Evolutionary conservation across 2,329 filamentous ascomycete species (phyloP), one percentile per base, ranked within the genome.

Genomic region (Ophiostoma piceae): DNA sequence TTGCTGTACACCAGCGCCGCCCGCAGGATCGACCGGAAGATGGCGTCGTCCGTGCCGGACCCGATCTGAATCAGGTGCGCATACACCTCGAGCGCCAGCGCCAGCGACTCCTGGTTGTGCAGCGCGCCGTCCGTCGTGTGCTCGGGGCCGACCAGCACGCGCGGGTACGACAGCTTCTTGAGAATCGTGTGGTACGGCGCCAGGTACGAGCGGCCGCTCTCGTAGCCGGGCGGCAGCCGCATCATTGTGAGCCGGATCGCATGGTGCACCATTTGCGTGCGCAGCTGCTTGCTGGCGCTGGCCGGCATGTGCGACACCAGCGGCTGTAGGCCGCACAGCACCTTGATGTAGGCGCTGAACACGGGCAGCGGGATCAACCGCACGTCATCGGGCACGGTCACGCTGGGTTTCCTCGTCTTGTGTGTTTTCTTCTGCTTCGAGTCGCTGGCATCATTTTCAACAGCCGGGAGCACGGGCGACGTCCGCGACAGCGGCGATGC

Each of bases 311-410:
- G 67, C 68, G 66, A 71, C 70, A 51, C 73, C 72, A 69, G 74
- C 41, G 79, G 77, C 60, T 81, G 78, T 64, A 81, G 78, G 35
- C 79, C 77, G 72, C 82, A 83, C n/a, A 86, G 77, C n/a, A 85
- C 76, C 26, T 75, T 69, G 29, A 89, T 79, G 74, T 85, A 88
- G 2, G 85, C 83, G 7, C 78, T 77, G 70, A 89, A 82, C 1
- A 83, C 72, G 3, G 71, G 32, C 4, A 78, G 71, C 1, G 81
- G 79, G 7, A 82, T 75, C 22, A 74, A 5, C 1, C 39, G 67
- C 2, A 73, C 37, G 3, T 62, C n/a, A 2, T 37, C 62, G 16
- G 19, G 29, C 62, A 65, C 26, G 4, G 26, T 19, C 6, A 8
- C 11, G 57, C 26, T 62, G 57, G 22, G 26, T 1, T 32, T 62